Base-by-base conservation (phyloP, 2,329 filamentous ascomycete genomes). In the Purpureocillium lavendulum region DNA sequence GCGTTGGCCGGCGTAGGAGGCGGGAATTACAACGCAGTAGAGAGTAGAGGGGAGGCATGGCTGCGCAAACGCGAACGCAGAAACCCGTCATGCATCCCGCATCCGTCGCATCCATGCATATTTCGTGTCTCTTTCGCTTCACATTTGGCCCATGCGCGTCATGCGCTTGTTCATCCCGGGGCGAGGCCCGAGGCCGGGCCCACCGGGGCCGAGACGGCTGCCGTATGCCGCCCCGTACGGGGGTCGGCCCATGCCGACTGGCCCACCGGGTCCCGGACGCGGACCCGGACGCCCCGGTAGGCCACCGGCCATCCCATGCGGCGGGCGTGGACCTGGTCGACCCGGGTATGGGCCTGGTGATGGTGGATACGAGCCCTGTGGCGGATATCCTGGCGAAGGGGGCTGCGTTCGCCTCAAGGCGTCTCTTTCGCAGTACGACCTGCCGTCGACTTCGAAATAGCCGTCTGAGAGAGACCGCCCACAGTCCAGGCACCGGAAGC, bases 401-500 rank as follows among this genome's bases (percentile, higher is more conserved):
- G 53, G 53, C 45, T 72, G 67, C 24, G 70, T 61, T 30, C 73
- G 62, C 38, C 71, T 68, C 59, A 80, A 81, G 4, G 88, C 89
- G 57, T 97, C 88, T 33, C 81, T 77, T 61, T 97, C 90, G 60
- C 90, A 98, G 57, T 84, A 95, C 1, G 84, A 78, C 33, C 69
- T 72, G 17, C 86, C 86, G 31, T 77, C 79, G 49, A 95, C 82
- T 59, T 97, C 89, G 53, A 92, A 96, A 59, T 97, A 97, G 45
- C 92, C 90, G 33, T 90, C 82, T 15, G 76, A 74, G 11, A 97
- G 70, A 3, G 82, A 77, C 35, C 77, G 64, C 26, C 79, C 76
- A 56, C 90, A 97, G 49, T 87, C 82, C 33, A 74, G 73, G 57
- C 92, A 97, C 36, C 80, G 82, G 64, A 98, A 87, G 63, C 92